Percentiles rank a stretch among this genome's conserved stretches.
These are phyloP conservation scores for Teratosphaeria gauchensis DNA, from an alignment of 2,329 filamentous ascomycete species.

Conservation along the genomic window DNA sequence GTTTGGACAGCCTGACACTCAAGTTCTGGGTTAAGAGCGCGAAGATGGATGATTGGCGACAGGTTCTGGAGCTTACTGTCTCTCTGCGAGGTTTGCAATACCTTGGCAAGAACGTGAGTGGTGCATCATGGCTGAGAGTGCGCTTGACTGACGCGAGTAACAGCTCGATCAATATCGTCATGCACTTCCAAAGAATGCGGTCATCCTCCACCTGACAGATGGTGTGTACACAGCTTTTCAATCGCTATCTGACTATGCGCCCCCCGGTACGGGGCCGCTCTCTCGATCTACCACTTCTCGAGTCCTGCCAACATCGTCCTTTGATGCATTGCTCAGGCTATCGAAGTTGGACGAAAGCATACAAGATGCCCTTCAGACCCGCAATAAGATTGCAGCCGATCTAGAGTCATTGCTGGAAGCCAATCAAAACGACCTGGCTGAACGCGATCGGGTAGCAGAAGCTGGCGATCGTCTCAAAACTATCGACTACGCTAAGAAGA, in stretches of 20 bases:
- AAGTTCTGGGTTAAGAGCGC: slow-evolving; percentile 62
- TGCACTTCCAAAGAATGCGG: slow-evolving; percentile 67
- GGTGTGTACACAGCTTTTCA: slow-evolving; percentile 58
- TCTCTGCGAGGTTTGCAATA: slow-evolving; percentile 68
- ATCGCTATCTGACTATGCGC: slow-evolving; percentile 15
- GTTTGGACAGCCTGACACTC: slow-evolving; percentile 55
- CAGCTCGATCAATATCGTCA: slow-evolving; percentile 54
- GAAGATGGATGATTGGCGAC: slow-evolving; percentile 43
- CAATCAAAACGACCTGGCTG: slow-evolving; percentile 29
- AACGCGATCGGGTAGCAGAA: slow-evolving; percentile 30
- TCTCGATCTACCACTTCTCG: slow-evolving; percentile 28
- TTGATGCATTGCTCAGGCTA: slow-evolving; percentile 78
- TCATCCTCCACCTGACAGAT: slow-evolving; percentile 77
- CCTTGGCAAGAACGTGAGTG: slow-evolving; percentile 52
- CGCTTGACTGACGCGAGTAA: slow-evolving; percentile 1
- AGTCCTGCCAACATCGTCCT: slow-evolving; percentile 62
- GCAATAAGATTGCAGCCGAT: slow-evolving; percentile 63
- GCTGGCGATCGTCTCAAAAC: slow-evolving; percentile 35
- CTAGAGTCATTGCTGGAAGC: slow-evolving; percentile 49
- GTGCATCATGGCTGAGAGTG: neutral
- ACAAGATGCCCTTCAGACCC: slow-evolving; percentile 74
- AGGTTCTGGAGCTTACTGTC: slow-evolving; percentile 63
- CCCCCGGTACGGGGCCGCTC: slow-evolving; percentile 1
- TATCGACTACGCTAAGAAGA: slow-evolving; percentile 44
- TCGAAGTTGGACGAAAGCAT: slow-evolving; percentile 84